Evolutionary conservation across 371 early-diverging fungal species (phyloP), one percentile per base, ranked within the genome.

Genomic region (Syncephalastrum racemosum): DNA sequence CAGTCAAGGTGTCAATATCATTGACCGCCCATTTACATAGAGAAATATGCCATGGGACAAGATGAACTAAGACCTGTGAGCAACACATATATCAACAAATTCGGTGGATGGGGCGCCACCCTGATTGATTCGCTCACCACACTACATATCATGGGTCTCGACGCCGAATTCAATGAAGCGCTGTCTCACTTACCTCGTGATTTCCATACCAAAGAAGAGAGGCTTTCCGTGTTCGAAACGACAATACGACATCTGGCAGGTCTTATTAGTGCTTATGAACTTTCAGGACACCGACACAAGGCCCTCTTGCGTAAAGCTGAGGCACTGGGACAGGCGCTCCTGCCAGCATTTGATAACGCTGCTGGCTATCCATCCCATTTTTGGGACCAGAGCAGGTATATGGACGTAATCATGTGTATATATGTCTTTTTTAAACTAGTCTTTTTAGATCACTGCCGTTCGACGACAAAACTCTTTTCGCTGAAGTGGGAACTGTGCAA

Each of bases 241-340:
- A 85, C 82, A 15, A 97, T 95, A 44, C 83, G 96, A 0, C 83
- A 91, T 25, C 62, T 97, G 50, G 96, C 96, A 6, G 94, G 94
- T 2, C 72, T 95, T 14, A 59, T 95, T 14, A 84, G 87, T 46
- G 91, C 92, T 0, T 88, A 90, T 64, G 83, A 93, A 50, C 71
- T 92, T 22, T 73, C 76, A 0, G 75, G 67, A 58, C 56, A 76
- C 53, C 54, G 60, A 18, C 50, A 65, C 8, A 43, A 51, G 8
- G 41, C 64, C 8, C 61, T 78, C 18, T 45, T 82, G 0, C 47
- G 59, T 10, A 80, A 80, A 54, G 83, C 86, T 0, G 66, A 68
- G 12, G 70, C 80, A 19, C 46, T 90, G 8, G 88, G 75, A 0
- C 61, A 78, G 14, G 36, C 10, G 36, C 53, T 88, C 22, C 31